Evolutionary conservation across 192 early-diverging fungal species (phyloP).

Genomic region (Coemansia erecta): DNA sequence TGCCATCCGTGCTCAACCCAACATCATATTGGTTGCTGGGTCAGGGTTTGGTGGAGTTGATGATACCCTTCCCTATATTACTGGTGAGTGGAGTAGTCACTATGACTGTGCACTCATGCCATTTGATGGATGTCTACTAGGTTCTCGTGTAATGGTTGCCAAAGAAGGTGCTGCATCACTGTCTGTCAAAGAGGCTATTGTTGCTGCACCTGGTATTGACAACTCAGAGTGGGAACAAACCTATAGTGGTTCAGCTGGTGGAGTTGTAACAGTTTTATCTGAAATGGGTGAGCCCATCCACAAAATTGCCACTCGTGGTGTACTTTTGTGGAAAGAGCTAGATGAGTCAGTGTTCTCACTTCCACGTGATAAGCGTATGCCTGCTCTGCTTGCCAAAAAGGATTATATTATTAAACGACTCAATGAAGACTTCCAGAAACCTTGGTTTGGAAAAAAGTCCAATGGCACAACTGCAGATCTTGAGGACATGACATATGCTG

Average conservation of each 20-base stretch:
- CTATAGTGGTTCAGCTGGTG: conserved; percentile 84
- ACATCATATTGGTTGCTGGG: conserved; percentile 87
- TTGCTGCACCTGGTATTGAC: conserved; percentile 79
- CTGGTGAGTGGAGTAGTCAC: conserved; percentile 84
- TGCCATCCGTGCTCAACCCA: conserved; percentile 76
- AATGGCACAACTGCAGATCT: conserved; percentile 73
- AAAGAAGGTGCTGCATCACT: conserved; percentile 80
- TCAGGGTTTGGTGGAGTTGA: conserved; percentile 88
- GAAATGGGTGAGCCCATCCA: conserved; percentile 97
- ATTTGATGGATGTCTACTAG: conserved; percentile 89
- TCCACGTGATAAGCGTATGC: conserved; percentile 83
- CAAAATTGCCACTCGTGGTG: conserved; percentile 93
- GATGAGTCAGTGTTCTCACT: conserved; percentile 88
- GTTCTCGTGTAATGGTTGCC: conserved; percentile 92
- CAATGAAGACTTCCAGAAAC: conserved; percentile 92
- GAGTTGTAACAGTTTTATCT: conserved; percentile 89
- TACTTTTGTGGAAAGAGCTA: conserved; percentile 90
- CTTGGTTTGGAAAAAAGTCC: conserved; percentile 89
- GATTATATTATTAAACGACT: conserved; percentile 88
- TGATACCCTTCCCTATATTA: conserved; percentile 88
- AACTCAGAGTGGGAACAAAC: conserved; percentile 91
- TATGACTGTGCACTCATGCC: conserved; percentile 91
- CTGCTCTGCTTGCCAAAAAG: conserved; percentile 80
- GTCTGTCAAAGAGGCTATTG: conserved; percentile 85
- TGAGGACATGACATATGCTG: conserved; percentile 92